Evolutionary conservation across 805 yeast species (phyloP), one percentile per base, ranked within the genome.

Genomic region (Hanseniaspora valbyensis): DNA sequence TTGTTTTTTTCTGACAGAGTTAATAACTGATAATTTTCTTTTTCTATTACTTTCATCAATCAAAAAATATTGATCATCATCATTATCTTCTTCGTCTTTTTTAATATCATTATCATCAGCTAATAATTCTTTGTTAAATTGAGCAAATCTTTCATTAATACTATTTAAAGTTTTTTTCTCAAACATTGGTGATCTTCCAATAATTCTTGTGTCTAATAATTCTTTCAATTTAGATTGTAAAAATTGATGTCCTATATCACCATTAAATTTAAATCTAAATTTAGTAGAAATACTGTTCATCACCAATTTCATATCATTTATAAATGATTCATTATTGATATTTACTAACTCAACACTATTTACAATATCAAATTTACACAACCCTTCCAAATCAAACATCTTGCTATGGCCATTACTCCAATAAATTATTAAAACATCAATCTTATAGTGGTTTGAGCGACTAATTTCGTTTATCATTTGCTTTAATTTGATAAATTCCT

Each of bases 321-420:
- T 65, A 12, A 71, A 63, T 29, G 59, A 54, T 14, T 59, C 46
- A 4, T 65, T 62, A 3, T 57, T 55, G 43, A 68, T 58, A 28
- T 58, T 61, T 12, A 64, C 54, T 6, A 63, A 50, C 8, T 65
- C 62, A 26, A 61, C 54, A 19, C 61, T 60, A 30, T 56, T 56
- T 2, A 64, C 38, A 6, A 62, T 64, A 21, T 55, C 51, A 3
- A 57, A 33, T 32, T 62, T 59, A 24, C 63, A 52, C 34, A 53
- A 55, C 29, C 54, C 55, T 21, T 45, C 22, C 14, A 60, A 57
- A 7, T 56, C 54, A 8, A 42, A 26, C 13, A 54, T 55, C 10
- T 48, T 24, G 5, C 59, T 61, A 24, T 64, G 65, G 1, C 65
- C 59, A n/a, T 70, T 60, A 36, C 68, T 71, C 74, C 74, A 69